These are phyloP conservation scores for Pleurotus citrinopileatus DNA, from an alignment of 768 basidiomycete genomes.

Conservation along the genomic window DNA sequence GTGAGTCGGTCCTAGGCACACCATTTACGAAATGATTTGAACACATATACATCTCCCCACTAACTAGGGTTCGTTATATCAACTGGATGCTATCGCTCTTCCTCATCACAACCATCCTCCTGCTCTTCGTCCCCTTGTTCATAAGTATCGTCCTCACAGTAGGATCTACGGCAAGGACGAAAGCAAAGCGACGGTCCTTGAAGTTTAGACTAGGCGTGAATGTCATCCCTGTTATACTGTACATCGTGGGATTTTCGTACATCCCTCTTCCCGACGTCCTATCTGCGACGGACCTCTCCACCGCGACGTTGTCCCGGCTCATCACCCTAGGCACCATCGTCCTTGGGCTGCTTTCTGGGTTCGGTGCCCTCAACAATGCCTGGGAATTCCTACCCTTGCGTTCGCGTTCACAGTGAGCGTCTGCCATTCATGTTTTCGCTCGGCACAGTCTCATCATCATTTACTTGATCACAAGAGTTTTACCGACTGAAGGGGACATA, in stretches of 20 bases:
- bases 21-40: constrained; percentile 9
- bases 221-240: constrained; percentile 49
- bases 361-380: constrained; percentile 68
- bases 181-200: neutral
- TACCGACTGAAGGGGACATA: constrained; percentile 51
- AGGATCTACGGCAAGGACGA: constrained; percentile 25
- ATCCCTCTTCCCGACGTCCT: constrained; percentile 64
- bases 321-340: constrained; percentile 75
- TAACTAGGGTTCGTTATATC: constrained; percentile 55
- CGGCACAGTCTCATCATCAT: neutral
- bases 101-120: constrained; percentile 55
- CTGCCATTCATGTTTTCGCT: neutral
- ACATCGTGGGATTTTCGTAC: constrained; percentile 59
- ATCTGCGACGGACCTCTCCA: constrained; percentile 35
- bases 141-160: constrained; percentile 56
- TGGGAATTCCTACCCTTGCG: constrained; percentile 57
- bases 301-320: constrained; percentile 56
- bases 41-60: neutral
- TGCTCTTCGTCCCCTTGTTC: constrained; percentile 66
- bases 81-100: constrained; percentile 71
- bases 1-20: constrained; percentile 34
- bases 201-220: constrained; percentile 27
- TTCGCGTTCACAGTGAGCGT: constrained; percentile 23
- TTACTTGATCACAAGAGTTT: constrained; percentile 20
- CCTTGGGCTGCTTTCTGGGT: constrained; percentile 78